A percentile compares a stretch with the other conserved stretches of the same genome.
Evolutionary conservation across 179 eudicot species (phyloP).

Genomic region (Dionaea muscipula): DNA sequence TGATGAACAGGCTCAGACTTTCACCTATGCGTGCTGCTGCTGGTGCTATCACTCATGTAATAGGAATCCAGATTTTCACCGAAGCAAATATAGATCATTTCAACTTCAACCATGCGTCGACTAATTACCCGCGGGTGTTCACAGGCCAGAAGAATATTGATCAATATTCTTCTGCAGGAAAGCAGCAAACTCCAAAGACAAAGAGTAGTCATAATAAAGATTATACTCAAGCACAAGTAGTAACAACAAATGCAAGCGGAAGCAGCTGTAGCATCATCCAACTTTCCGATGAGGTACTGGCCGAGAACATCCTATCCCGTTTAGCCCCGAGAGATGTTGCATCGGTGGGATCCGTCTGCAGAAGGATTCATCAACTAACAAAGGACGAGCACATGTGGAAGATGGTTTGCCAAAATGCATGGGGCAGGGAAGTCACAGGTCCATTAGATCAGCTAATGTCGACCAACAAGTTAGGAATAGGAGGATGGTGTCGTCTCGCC

Average conservation of each 20-base stretch:
- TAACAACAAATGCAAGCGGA: too few relatives aligned
- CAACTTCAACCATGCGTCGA: too few relatives aligned
- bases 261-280: slow-evolving; percentile 57
- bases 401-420: slow-evolving; percentile 80
- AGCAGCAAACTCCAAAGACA: background rate
- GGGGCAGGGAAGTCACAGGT: slow-evolving; percentile 82
- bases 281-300: slow-evolving; percentile 77
- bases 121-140: too few relatives aligned
- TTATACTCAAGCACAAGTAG: slow-evolving; percentile 18
- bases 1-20: slow-evolving; percentile 61
- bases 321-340: slow-evolving; percentile 80
- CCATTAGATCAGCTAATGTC: slow-evolving; percentile 47
- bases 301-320: slow-evolving; percentile 68
- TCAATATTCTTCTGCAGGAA: too few relatives aligned
- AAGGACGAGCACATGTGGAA: slow-evolving; percentile 67
- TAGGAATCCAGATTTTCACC: slow-evolving; percentile 64
- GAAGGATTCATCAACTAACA: slow-evolving; percentile 47
- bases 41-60: slow-evolving; percentile 62
- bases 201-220: slow-evolving; percentile 16
- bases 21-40: slow-evolving; percentile 59
- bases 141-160: too few relatives aligned
- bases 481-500: slow-evolving; percentile 84
- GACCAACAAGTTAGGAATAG: slow-evolving; percentile 57
- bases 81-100: slow-evolving; percentile 46
- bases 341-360: slow-evolving; percentile 72